Evolutionary conservation across 2,329 filamentous ascomycete genomes (phyloP).

Genomic region (Fusarium temperatum): DNA sequence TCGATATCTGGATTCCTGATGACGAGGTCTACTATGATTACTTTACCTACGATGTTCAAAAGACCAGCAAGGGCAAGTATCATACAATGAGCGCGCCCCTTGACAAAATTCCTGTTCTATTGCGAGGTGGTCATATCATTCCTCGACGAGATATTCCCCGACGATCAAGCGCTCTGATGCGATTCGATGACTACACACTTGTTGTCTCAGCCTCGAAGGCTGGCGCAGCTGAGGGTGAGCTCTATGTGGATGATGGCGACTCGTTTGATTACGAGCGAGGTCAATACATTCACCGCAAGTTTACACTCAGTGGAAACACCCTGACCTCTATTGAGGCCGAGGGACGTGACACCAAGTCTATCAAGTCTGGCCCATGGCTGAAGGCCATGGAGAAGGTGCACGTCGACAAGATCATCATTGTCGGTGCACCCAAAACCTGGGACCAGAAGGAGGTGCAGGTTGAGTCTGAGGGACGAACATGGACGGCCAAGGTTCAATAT

Average conservation of each 20-base stretch:
- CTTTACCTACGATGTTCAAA: constrained; percentile 82
- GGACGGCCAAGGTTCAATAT: constrained; percentile 70
- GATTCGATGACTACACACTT: constrained; percentile 93
- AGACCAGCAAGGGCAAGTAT: constrained; percentile 73
- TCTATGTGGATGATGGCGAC: constrained; percentile 95
- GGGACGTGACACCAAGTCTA: constrained; percentile 61
- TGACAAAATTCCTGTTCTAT: constrained; percentile 86
- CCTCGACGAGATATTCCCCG: constrained; percentile 88
- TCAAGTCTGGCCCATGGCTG: constrained; percentile 73
- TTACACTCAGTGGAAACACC: constrained; percentile 69
- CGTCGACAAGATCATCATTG: constrained; percentile 85
- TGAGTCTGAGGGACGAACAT: constrained; percentile 61
- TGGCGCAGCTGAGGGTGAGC: constrained; percentile 73
- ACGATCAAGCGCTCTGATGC: constrained; percentile 88
- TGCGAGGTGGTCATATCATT: constrained; percentile 93
- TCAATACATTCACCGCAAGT: constrained; percentile 87
- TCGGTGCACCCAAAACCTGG: constrained; percentile 82
- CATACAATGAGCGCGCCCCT: constrained; percentile 80
- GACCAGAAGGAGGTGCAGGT: constrained; percentile 67
- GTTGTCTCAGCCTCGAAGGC: constrained; percentile 74
- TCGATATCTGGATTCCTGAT: constrained; percentile 88
- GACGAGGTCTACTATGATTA: constrained; percentile 95
- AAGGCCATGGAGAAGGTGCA: constrained; percentile 80
- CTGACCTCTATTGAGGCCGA: constrained; percentile 77
- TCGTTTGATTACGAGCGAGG: constrained; percentile 87